Evolutionary conservation across 2,329 filamentous ascomycete genomes (phyloP), one percentile per base, ranked within the genome.

Genomic region (Paraconiothyrium brasiliense): DNA sequence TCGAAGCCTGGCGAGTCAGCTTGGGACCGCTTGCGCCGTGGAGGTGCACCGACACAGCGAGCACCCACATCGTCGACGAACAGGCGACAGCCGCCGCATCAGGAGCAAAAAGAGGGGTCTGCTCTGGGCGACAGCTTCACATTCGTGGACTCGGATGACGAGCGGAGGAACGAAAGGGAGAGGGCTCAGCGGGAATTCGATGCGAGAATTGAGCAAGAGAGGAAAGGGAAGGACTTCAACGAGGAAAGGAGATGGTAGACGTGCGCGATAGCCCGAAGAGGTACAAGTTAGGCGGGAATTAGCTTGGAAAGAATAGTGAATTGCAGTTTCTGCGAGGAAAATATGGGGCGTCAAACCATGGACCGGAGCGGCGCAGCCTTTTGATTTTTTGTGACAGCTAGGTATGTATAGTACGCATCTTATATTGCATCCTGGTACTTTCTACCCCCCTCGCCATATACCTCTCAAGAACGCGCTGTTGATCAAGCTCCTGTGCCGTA

Each of bases 171-270:
- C 32, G 82, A 81, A 13, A 81, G 78, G 61, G 67, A 76, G 44
- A 78, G 83, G 62, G 82, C 82, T 30, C 83, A 85, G 70, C 79
- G 74, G 57, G 82, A 84, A 30, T 85, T 85, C 64, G 83, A 85
- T 66, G 78, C 78, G 20, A 73, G 80, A 47, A 63, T 85, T 5
- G 84, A 85, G 64, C 76, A 77, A 59, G 84, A 86, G 65, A 71
- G 84, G 55, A 77, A 78, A 57, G 84, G 82, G 0, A 78, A 77
- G n/a, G 76, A 81, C 54, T 83, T 83, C 61, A 69, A 69, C 20
- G 71, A 76, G 10, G 63, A 64, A 0, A 77, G 69, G 64, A 71
- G 60, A 56, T 78, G 76, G 77, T 79, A 58, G 46, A 2, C 14
- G 13, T 13, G 8, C 7, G 9, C 11, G 13, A 2, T 46, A 8